phyloP scores from a whole-genome alignment of 805 yeast genomes.

The Monosporozyma aerobia region DNA sequence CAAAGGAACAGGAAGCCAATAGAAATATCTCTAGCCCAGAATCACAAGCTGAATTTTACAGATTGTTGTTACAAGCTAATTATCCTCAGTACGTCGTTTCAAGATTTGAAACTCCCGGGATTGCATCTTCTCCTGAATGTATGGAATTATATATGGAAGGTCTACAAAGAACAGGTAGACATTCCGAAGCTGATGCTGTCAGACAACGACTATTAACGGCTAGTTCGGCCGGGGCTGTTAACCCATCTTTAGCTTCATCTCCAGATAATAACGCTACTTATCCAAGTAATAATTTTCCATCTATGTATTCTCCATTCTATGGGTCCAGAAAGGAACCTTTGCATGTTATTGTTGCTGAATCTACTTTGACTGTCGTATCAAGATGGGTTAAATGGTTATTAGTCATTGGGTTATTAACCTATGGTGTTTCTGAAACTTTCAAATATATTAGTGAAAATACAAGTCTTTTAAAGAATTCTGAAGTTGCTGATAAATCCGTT shows the following conservation, averaged over 20 bases:
- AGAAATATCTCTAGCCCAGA: constrained; percentile 55
- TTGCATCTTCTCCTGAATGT: constrained; percentile 74
- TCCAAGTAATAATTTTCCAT: constrained; percentile 22
- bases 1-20: constrained; percentile 82
- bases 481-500: constrained; percentile 65
- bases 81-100: constrained; percentile 97
- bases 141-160: constrained; percentile 74
- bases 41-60: constrained; percentile 78
- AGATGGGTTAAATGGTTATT: constrained; percentile 86
- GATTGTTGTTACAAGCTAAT: constrained; percentile 60
- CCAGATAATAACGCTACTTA: constrained; percentile 15
- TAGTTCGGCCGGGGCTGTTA: constrained; percentile 28
- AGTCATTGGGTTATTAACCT: constrained; percentile 69
- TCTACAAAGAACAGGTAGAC: constrained; percentile 64
- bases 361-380: constrained; percentile 65
- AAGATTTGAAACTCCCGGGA: constrained; percentile 89
- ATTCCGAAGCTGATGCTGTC: constrained; percentile 65
- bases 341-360: constrained; percentile 87
- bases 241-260: constrained; percentile 25
- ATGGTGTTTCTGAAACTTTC: constrained; percentile 72
- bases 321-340: constrained; percentile 78
- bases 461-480: constrained; percentile 50
- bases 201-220: constrained; percentile 39
- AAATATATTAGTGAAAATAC: constrained; percentile 77
- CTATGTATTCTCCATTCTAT: constrained; percentile 28